Percentiles rank a stretch among this genome's conserved stretches.
Conservation (phyloP, 1,284 basidiomycete species). For the Malassezia pachydermatis region DNA sequence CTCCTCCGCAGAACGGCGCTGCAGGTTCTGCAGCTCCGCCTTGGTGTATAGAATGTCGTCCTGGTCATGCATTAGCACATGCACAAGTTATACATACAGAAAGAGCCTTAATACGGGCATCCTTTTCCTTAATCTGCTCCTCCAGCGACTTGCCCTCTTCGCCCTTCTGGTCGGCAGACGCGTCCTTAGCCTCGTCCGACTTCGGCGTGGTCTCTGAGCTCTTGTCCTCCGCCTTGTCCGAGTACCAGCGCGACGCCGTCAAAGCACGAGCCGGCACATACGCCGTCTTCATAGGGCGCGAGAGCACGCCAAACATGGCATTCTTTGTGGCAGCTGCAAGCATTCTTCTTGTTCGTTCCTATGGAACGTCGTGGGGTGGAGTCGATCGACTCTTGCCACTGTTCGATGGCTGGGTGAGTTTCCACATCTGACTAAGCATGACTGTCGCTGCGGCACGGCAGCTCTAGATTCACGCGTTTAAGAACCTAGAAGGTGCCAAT, state of each 20-base stretch:
- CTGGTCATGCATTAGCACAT: no score
- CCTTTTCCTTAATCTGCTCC: slow-evolving; percentile 42
- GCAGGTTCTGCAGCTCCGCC: slow-evolving; percentile 89
- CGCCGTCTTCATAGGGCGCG: background rate
- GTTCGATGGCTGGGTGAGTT: background rate
- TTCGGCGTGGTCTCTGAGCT: slow-evolving; percentile 31
- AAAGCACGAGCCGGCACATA: background rate
- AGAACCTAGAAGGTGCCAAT: background rate
- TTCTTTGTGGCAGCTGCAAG: background rate
- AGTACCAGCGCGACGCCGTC: slow-evolving; percentile 2
- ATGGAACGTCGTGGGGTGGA: background rate
- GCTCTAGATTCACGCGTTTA: background rate
- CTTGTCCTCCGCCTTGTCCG: slow-evolving; percentile 23
- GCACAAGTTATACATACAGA: no score
- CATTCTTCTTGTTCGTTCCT: background rate
- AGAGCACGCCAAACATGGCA: slow-evolving; percentile 10
- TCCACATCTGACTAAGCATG: slow-evolving; percentile 1
- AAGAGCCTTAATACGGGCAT: slow-evolving; percentile 44
- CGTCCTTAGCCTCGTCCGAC: slow-evolving; percentile 1
- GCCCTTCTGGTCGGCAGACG: background rate
- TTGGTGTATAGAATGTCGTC: slow-evolving; percentile 45
- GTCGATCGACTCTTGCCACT: background rate
- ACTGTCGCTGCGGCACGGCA: slow-evolving; percentile 3
- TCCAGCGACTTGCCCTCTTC: slow-evolving; percentile 20
- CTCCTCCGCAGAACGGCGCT: slow-evolving; percentile 78